Percentiles rank a stretch among this genome's conserved stretches.
Evolutionary conservation across 805 yeast genomes (phyloP).

Genomic region (Metschnikowia hibisci): DNA sequence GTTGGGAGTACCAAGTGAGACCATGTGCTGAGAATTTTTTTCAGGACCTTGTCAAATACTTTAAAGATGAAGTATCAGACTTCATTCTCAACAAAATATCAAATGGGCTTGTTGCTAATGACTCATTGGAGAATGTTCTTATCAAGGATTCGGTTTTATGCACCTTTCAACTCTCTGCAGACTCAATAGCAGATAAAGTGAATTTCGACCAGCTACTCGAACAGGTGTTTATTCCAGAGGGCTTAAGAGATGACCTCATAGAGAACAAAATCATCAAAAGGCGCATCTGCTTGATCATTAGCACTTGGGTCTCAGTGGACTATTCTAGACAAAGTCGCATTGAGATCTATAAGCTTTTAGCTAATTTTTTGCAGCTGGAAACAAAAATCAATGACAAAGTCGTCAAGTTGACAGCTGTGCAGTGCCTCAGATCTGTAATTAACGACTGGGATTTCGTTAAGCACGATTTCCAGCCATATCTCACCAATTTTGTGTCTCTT

Average conservation of each 20-base stretch:
- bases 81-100: constrained; percentile 59
- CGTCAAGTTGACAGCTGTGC: constrained; percentile 72
- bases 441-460: constrained; percentile 88
- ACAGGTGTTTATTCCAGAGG: constrained; percentile 67
- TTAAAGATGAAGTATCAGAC: constrained; percentile 50
- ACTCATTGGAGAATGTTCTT: constrained; percentile 47
- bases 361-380: constrained; percentile 44
- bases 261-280: constrained; percentile 65
- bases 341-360: constrained; percentile 55
- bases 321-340: constrained; percentile 57
- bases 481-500: constrained; percentile 48
- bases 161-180: constrained; percentile 76
- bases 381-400: constrained; percentile 62
- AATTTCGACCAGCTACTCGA: constrained; percentile 63
- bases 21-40: constrained; percentile 86
- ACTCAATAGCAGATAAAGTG: constrained; percentile 58
- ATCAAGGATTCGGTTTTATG: constrained; percentile 76
- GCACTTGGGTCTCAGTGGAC: constrained; percentile 75
- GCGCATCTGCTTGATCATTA: constrained; percentile 69
- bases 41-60: constrained; percentile 65
- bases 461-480: constrained; percentile 60
- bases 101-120: constrained; percentile 29
- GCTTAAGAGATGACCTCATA: constrained; percentile 39
- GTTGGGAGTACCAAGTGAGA: constrained; percentile 80
- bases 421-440: constrained; percentile 61